Evolutionary conservation across 768 basidiomycete genomes (phyloP).

Genomic region (Gymnopilus junonius): DNA sequence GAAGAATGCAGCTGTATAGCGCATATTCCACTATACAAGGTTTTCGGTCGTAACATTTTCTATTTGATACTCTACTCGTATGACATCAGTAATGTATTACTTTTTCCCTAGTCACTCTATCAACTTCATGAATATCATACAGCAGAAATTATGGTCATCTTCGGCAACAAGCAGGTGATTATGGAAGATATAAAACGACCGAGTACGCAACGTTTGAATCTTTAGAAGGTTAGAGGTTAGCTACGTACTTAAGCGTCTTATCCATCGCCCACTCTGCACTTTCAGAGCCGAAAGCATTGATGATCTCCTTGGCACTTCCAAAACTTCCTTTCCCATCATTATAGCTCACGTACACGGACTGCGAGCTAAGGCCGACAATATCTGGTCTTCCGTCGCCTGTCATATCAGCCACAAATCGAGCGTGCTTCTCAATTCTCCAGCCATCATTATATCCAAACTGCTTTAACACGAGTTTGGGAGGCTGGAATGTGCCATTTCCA

Average conservation of each 20-base stretch:
- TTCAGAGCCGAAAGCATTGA: background rate
- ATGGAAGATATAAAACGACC: no score
- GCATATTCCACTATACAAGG: no score
- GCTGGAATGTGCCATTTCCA: conserved; percentile 9
- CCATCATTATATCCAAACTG: background rate
- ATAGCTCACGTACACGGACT: background rate
- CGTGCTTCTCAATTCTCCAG: background rate
- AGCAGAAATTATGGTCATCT: no score
- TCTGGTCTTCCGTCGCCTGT: background rate
- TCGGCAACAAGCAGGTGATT: no score
- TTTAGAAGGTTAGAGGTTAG: background rate
- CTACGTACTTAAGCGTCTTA: background rate
- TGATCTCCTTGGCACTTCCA: background rate
- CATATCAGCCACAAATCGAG: background rate
- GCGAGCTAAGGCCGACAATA: background rate
- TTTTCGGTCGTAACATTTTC: no score
- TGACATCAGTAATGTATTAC: no score
- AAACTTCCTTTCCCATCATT: conserved; percentile 1
- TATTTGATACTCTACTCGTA: no score
- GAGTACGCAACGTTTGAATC: no score
- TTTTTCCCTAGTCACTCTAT: no score
- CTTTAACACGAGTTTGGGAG: background rate
- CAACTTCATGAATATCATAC: no score
- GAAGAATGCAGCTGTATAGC: no score
- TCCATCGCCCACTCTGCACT: background rate